A percentile compares a stretch with the other conserved stretches of the same genome.
Evolutionary conservation across 305 asterid species (phyloP).

Genomic region (Solanum hybrid): DNA sequence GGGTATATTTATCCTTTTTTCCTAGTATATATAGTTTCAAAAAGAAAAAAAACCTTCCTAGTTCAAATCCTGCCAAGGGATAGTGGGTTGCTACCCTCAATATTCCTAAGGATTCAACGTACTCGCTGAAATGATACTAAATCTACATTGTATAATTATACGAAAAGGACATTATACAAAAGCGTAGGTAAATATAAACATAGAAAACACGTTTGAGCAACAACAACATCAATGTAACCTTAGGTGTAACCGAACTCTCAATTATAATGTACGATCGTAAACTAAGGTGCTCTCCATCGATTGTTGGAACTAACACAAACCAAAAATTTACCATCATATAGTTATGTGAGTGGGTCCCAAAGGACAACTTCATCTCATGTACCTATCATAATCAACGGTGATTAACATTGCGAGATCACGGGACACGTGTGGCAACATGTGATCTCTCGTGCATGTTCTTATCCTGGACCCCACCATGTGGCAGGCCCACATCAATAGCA

Average conservation of each 20-base stretch:
- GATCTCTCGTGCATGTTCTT: slow-evolving; percentile 25
- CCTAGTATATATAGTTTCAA: not conserved
- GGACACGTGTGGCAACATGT: slow-evolving; percentile 22
- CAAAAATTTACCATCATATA: not conserved
- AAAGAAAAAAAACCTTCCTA: not conserved
- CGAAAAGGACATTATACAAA: no score
- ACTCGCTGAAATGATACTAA: not conserved
- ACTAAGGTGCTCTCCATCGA: not conserved
- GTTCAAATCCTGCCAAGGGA: not conserved
- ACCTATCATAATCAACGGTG: slow-evolving; percentile 14
- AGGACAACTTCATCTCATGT: not conserved
- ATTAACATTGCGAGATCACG: not conserved
- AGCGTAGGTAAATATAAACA: not conserved
- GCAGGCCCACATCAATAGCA: slow-evolving; percentile 2
- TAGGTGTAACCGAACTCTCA: not conserved
- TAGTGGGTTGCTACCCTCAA: not conserved
- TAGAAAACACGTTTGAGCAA: rapidly evolving
- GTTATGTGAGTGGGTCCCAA: not conserved
- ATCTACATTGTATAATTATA: no score
- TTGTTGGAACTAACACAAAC: not conserved
- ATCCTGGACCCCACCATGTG: slow-evolving; percentile 32
- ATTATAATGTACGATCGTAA: not conserved
- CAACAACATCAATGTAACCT: not conserved
- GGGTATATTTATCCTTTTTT: no score
- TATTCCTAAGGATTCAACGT: not conserved